phyloP scores from a whole-genome alignment of 352 stramenopile species.

The Phytophthora vignae region DNA sequence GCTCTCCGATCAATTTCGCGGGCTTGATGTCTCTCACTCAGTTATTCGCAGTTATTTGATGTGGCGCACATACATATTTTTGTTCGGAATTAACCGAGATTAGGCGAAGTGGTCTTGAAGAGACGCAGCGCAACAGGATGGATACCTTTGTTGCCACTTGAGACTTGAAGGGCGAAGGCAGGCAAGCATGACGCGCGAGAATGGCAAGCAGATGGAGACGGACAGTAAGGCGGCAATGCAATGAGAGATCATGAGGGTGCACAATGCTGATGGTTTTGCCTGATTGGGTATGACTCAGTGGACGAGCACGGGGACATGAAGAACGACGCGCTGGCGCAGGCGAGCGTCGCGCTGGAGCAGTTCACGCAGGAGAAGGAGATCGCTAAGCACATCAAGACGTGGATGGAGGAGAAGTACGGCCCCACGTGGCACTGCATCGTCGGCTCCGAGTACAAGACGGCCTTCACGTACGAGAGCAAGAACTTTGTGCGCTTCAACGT shows the following conservation, averaged over 20 bases:
- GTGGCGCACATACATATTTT: too few relatives aligned
- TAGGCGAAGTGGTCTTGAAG: background rate
- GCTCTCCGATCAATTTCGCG: constrained; percentile 7
- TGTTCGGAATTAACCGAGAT: background rate
- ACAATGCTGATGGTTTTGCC: background rate
- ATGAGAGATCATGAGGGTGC: background rate
- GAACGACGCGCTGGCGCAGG: constrained; percentile 76
- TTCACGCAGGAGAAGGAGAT: constrained; percentile 84
- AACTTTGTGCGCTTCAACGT: constrained; percentile 90
- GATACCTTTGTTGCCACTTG: too few relatives aligned
- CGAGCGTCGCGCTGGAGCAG: constrained; percentile 74
- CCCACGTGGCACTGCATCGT: constrained; percentile 83
- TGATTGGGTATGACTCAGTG: constrained; percentile 45
- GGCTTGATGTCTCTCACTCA: constrained; percentile 8
- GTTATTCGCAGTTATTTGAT: background rate
- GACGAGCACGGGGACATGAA: constrained; percentile 89
- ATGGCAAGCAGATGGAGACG: constrained; percentile 86
- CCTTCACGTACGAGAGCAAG: constrained; percentile 76
- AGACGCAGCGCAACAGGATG: too few relatives aligned
- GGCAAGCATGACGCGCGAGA: constrained; percentile 54
- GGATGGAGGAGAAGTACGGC: constrained; percentile 75
- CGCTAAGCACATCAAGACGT: constrained; percentile 80
- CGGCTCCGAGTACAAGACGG: constrained; percentile 52
- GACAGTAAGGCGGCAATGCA: constrained; percentile 54
- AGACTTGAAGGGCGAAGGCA: too few relatives aligned